Percentiles rank a stretch among this genome's conserved stretches.
These are phyloP conservation scores for Naumovozyma baii DNA, from an alignment of 805 yeast genomes.

Conservation along the genomic window DNA sequence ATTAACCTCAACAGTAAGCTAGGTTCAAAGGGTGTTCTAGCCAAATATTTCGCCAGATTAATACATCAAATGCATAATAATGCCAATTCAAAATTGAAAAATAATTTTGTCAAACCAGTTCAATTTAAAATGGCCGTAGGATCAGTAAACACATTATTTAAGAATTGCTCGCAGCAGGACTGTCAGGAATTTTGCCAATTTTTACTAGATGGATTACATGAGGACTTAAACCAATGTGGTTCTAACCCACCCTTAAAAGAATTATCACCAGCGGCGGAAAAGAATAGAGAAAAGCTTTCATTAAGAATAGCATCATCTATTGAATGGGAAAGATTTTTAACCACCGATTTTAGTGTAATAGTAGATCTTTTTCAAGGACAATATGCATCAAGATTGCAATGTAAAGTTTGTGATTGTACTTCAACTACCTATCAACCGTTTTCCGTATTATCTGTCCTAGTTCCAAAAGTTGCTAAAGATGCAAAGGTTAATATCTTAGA, in stretches of 20 bases:
- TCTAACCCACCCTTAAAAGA: slow-evolving; percentile 45
- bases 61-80: slow-evolving; percentile 45
- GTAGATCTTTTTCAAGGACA: slow-evolving; percentile 88
- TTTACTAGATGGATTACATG: slow-evolving; percentile 82
- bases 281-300: slow-evolving; percentile 58
- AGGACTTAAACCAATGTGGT: slow-evolving; percentile 71
- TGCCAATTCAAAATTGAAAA: slow-evolving; percentile 10
- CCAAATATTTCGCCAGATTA: slow-evolving; percentile 59
- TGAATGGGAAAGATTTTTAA: slow-evolving; percentile 87
- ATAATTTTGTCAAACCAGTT: slow-evolving; percentile 41
- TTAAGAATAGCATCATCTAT: slow-evolving; percentile 75
- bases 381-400: slow-evolving; percentile 64
- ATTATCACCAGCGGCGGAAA: slow-evolving; percentile 63
- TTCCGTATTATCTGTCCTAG: slow-evolving; percentile 70
- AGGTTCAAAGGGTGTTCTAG: slow-evolving; percentile 75
- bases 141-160: slow-evolving; percentile 62
- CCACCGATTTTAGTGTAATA: slow-evolving; percentile 68
- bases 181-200: slow-evolving; percentile 89
- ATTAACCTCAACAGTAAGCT: slow-evolving; percentile 63
- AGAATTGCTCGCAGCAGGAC: slow-evolving; percentile 82
- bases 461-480: slow-evolving; percentile 39
- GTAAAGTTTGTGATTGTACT: slow-evolving; percentile 62
- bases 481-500: slow-evolving; percentile 37
- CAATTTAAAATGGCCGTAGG: slow-evolving; percentile 67
- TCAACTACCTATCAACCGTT: slow-evolving; percentile 85